These are phyloP conservation scores for Boechera stricta DNA, from an alignment of 345 rosid species.

Conservation along the genomic window DNA sequence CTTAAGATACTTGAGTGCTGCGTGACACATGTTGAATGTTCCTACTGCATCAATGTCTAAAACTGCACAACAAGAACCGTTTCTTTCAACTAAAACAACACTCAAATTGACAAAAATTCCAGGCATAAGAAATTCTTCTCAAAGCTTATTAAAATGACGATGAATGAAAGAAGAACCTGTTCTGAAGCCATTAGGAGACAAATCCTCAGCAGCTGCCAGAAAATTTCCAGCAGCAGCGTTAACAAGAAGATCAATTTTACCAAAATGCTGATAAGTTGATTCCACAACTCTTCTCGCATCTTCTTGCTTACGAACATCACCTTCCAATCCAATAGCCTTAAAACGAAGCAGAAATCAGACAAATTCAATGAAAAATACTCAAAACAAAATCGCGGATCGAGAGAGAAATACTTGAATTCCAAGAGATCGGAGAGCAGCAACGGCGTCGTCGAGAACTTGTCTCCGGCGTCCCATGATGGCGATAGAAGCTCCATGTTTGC, in stretches of 20 bases:
- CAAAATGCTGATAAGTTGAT: conserved; percentile 68
- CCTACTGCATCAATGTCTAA: conserved; percentile 84
- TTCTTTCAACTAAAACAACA: conserved; percentile 1
- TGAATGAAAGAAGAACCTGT: conserved; percentile 55
- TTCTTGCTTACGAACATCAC: conserved; percentile 81
- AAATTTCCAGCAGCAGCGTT: conserved; percentile 90
- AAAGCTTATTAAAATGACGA: neutral
- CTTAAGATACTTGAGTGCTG: conserved; percentile 72
- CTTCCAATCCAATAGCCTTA: conserved; percentile 84
- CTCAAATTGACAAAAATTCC: neutral
- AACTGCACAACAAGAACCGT: conserved; percentile 48
- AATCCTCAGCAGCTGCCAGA: conserved; percentile 75
- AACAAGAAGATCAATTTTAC: conserved; percentile 70
- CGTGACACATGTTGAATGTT: conserved; percentile 76
- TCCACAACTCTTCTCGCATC: conserved; percentile 76
- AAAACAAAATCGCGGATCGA: neutral
- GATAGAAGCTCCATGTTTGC: conserved; percentile 72
- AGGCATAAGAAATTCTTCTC: neutral
- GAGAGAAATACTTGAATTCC: conserved; percentile 56
- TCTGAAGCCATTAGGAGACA: conserved; percentile 80
- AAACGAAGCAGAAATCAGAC: neutral
- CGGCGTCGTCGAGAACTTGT: conserved; percentile 67
- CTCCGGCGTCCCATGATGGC: conserved; percentile 86
- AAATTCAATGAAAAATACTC: neutral
- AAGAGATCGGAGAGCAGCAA: conserved; percentile 62